These are phyloP conservation scores for Penicillium sp. DNA, from an alignment of 2,329 filamentous ascomycete species.

Conservation along the genomic window DNA sequence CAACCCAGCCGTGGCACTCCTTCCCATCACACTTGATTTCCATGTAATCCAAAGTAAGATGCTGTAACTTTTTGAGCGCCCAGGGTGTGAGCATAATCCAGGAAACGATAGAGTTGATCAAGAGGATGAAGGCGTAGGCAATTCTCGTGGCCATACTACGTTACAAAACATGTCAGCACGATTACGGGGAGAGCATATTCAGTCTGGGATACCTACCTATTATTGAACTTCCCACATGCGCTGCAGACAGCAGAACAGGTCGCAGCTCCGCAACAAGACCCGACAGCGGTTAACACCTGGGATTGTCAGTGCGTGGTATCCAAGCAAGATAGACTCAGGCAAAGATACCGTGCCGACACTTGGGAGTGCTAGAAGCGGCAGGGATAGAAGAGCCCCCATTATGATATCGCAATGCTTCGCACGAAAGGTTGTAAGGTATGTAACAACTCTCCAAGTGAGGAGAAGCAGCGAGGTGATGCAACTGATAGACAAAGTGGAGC, in stretches of 20 bases:
- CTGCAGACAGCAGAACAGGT: conserved; percentile 96
- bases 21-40: conserved; percentile 90
- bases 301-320: conserved; percentile 22
- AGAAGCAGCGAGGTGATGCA: conserved; percentile 17
- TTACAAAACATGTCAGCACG: conserved; percentile 27
- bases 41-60: conserved; percentile 92
- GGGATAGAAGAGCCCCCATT: conserved; percentile 91
- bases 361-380: conserved; percentile 87
- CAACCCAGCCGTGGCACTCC: conserved; percentile 92
- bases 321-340: not conserved
- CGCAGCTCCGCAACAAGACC: conserved; percentile 94
- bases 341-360: conserved; percentile 79
- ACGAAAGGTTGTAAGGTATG: not conserved
- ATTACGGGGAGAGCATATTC: not conserved
- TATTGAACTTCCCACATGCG: conserved; percentile 94
- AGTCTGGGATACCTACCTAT: conserved; percentile 65
- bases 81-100: conserved; percentile 99
- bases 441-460: conserved; percentile 19
- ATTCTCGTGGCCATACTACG: conserved; percentile 91
- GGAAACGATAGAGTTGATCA: conserved; percentile 94
- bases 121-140: conserved; percentile 90
- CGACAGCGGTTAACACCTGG: conserved; percentile 76
- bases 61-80: conserved; percentile 94
- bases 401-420: conserved; percentile 23
- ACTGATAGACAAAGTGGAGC: conserved; percentile 1